phyloP scores from a whole-genome alignment of 305 asterid genomes.

The Fraxinus baroniana region DNA sequence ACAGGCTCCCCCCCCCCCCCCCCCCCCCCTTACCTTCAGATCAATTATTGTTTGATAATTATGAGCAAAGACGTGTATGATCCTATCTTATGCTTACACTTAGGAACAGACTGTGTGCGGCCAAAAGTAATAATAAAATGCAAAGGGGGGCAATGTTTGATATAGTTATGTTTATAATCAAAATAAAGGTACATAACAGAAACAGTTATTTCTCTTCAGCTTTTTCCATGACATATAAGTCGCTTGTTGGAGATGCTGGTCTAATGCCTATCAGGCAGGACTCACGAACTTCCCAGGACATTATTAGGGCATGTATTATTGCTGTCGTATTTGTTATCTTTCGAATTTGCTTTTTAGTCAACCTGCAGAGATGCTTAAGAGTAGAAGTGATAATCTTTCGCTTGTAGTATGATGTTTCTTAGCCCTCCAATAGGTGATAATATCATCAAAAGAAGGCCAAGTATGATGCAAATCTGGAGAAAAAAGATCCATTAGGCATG shows the following conservation, averaged over 20 bases:
- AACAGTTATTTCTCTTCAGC: neutral
- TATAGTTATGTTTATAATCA: neutral
- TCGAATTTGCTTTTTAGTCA: neutral
- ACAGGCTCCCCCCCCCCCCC: too few species aligned
- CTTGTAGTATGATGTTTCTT: slow-evolving; percentile 37
- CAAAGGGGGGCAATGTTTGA: neutral
- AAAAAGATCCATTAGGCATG: neutral
- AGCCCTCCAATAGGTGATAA: slow-evolving; percentile 55
- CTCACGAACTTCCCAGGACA: neutral
- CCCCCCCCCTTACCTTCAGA: too few species aligned
- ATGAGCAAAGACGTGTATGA: neutral
- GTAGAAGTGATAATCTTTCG: slow-evolving; percentile 37
- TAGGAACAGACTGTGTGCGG: neutral
- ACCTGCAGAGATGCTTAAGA: slow-evolving; percentile 16
- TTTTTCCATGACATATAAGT: neutral
- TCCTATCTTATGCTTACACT: neutral
- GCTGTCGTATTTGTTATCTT: neutral
- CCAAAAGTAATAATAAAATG: neutral
- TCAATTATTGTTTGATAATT: too few species aligned
- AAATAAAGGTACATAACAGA: neutral
- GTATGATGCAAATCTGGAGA: slow-evolving; percentile 47
- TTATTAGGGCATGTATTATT: neutral
- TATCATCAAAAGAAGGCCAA: slow-evolving; percentile 45
- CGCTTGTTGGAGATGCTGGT: neutral
- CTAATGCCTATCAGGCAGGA: slow-evolving; percentile 6